Base-by-base conservation (phyloP, 768 basidiomycete species). In the Boletus barrowsii region DNA sequence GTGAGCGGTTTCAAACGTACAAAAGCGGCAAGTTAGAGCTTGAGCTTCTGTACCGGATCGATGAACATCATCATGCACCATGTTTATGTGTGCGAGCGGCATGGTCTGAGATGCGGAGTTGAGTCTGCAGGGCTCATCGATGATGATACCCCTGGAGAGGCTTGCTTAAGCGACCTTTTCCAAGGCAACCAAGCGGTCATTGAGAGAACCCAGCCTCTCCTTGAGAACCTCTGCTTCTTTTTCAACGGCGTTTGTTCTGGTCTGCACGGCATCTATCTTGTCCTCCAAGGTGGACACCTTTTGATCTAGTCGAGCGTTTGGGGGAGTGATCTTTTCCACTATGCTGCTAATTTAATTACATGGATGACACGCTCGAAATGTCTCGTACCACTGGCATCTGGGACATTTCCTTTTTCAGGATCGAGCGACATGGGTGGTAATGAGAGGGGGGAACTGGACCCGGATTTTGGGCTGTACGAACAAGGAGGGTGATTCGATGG, bases 371-470 rank as follows among this genome's bases (percentile, higher is more conserved):
- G 42, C 17, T 43, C 9, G 10, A 44, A 24, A 48, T 14, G 18
- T 32, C 15, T 33, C 59, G 42, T 37, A 56, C 58, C 50, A 14
- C 17, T 33, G 17, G 41, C 7, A 40, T 37, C 33, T 17, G 17
- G n/a, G 35, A 49, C 39, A 2, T 43, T 24, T 24, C 14, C 10
- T 15, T 50, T 39, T 45, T 54, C 57, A 2, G 48, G 48, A n/a
- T 47, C 51, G 4, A 32, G 2, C 20, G 43, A 53, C 42, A 55
- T 17, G 22, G 60, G 61, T 17, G 61, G 60, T n/a, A 58, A 20
- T 15, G 61, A 54, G 11, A 62, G 61, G 14, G 60, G 61, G 4
- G 61, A 62, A 26, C 42, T 44, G 29, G 51, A 42, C 17, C 47
- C 49, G 46, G 56, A 50, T 39, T 37, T 26, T 11, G 41, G 20